phyloP scores from a whole-genome alignment of 768 basidiomycete species.

The Lentinula guzmanii region DNA sequence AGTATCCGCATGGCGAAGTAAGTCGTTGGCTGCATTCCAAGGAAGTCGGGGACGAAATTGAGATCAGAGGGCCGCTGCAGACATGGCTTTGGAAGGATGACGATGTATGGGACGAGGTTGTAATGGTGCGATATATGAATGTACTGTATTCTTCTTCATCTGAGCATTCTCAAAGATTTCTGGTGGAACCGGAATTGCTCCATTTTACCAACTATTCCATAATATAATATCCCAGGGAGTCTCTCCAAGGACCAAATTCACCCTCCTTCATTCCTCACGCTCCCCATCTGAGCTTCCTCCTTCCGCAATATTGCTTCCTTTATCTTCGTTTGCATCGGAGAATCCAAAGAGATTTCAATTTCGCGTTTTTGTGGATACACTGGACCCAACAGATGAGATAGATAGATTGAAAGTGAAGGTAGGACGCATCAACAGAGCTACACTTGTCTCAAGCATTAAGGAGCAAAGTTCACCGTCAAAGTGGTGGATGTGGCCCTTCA shows the following conservation, averaged over 20 bases:
- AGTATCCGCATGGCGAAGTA: constrained; percentile 73
- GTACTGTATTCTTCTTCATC: background rate
- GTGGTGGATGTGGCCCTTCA: constrained; percentile 32
- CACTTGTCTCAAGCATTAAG: constrained; percentile 37
- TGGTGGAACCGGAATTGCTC: constrained; percentile 84
- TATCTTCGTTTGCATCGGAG: constrained; percentile 39
- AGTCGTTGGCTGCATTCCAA: constrained; percentile 78
- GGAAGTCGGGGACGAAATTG: constrained; percentile 57
- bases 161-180: constrained; percentile 50
- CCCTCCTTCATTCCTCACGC: constrained; percentile 66
- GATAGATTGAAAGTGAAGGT: constrained; percentile 23
- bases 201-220: constrained; percentile 75
- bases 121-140: constrained; percentile 50
- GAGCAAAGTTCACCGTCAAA: constrained; percentile 16
- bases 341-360: constrained; percentile 54
- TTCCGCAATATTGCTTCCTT: constrained; percentile 46
- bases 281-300: constrained; percentile 65
- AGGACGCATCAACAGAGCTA: constrained; percentile 51
- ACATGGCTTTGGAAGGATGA: constrained; percentile 55
- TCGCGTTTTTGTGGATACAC: constrained; percentile 56
- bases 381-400: constrained; percentile 8
- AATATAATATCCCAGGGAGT: constrained; percentile 30
- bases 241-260: constrained; percentile 48
- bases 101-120: constrained; percentile 65
- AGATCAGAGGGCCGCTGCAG: constrained; percentile 68